Evolutionary conservation across 2,329 filamentous ascomycete species (phyloP).

Genomic region (Chaetothyriales sp.): DNA sequence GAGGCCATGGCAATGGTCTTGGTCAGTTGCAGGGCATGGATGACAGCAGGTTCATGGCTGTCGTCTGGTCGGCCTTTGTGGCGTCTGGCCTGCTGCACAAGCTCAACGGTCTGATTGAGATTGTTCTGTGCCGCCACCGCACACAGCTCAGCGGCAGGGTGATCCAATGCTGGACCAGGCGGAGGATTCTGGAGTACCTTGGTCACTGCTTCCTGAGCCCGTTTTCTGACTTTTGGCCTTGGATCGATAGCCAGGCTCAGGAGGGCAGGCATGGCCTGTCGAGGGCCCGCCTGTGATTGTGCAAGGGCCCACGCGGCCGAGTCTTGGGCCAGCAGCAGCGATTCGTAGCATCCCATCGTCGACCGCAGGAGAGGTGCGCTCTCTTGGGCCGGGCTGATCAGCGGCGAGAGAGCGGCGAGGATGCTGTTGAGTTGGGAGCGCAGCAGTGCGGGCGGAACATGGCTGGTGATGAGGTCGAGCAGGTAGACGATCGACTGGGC

Average conservation of each 20-base stretch:
- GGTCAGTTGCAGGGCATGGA: constrained; percentile 82
- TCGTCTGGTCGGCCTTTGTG: constrained; percentile 38
- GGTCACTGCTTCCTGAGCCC: constrained; percentile 77
- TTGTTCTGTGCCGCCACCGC: constrained; percentile 78
- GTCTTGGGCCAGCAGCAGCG: constrained; percentile 82
- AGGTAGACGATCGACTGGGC: constrained; percentile 84
- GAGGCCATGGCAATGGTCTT: constrained; percentile 79
- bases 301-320: constrained; percentile 74
- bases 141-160: constrained; percentile 92
- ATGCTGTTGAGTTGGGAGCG: constrained; percentile 93
- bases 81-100: constrained; percentile 56
- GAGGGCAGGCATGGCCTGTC: constrained; percentile 74
- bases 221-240: constrained; percentile 84
- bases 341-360: constrained; percentile 85
- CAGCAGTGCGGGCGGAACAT: constrained; percentile 71
- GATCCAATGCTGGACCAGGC: constrained; percentile 81
- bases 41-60: constrained; percentile 65
- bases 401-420: constrained; percentile 69
- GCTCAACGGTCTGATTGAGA: constrained; percentile 56
- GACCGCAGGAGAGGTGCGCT: constrained; percentile 77
- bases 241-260: constrained; percentile 73
- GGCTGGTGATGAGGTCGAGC: constrained; percentile 79
- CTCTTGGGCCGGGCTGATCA: constrained; percentile 63
- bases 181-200: constrained; percentile 74
- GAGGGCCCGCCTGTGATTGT: constrained; percentile 68